These are phyloP conservation scores for Mortierella polycephala DNA, from an alignment of 371 early-diverging fungal genomes.

Conservation along the genomic window DNA sequence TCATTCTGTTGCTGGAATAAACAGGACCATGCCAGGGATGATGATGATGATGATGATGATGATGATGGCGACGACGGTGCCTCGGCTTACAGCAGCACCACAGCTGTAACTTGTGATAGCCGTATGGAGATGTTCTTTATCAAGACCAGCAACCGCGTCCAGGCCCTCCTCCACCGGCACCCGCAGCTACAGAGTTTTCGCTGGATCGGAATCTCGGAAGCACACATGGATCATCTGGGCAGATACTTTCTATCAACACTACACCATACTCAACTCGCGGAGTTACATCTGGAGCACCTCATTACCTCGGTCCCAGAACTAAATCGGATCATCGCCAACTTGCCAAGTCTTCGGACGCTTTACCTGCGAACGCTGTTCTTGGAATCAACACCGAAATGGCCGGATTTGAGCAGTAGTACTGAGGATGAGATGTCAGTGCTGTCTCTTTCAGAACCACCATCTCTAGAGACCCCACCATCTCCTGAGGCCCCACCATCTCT, in stretches of 20 bases:
- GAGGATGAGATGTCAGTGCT: neutral
- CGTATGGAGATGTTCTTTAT: constrained; percentile 17
- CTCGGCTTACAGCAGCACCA: constrained; percentile 12
- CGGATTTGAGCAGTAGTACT: neutral
- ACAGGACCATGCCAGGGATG: neutral
- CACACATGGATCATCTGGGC: constrained; percentile 26
- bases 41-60: neutral
- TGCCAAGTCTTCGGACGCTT: constrained; percentile 15
- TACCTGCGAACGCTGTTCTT: constrained; percentile 7
- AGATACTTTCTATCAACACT: constrained; percentile 13
- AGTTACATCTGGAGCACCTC: constrained; percentile 19
- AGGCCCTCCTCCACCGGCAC: constrained; percentile 19
- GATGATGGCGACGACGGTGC: neutral
- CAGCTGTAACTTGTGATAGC: constrained; percentile 7
- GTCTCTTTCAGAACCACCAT: neutral
- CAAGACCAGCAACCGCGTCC: constrained; percentile 31
- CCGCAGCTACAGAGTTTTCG: constrained; percentile 24
- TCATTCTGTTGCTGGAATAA: constrained; percentile 29
- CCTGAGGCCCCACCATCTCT: neutral
- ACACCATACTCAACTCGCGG: constrained; percentile 15
- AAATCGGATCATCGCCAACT: constrained; percentile 21
- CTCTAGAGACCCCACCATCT: neutral
- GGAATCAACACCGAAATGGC: constrained; percentile 7
- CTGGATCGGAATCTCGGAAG: constrained; percentile 24
- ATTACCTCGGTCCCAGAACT: constrained; percentile 13